These are phyloP conservation scores for Trypanosoma rangeli DNA, from an alignment of 208 protist genomes.

Conservation along the genomic window DNA sequence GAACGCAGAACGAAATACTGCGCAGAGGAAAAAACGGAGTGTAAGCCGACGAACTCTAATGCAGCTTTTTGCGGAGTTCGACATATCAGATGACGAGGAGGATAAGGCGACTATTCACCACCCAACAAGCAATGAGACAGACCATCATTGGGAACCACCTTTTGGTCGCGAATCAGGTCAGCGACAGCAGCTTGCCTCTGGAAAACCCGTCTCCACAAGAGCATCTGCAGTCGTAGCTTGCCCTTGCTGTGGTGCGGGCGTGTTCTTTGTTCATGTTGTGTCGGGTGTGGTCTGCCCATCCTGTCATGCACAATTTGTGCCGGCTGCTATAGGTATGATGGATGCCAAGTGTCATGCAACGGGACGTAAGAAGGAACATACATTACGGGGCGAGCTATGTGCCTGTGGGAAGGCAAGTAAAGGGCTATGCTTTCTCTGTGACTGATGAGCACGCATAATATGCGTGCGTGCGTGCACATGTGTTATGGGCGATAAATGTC, in stretches of 20 bases:
- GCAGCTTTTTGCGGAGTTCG: slow-evolving; percentile 27
- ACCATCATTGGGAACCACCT: background rate
- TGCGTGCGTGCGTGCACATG: background rate
- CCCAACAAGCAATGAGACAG: background rate
- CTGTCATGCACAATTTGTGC: slow-evolving; percentile 26
- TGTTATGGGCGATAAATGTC: slow-evolving; percentile 1
- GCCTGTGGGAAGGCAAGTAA: slow-evolving; percentile 52
- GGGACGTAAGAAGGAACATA: background rate
- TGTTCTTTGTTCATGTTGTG: slow-evolving; percentile 19
- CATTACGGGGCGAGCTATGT: slow-evolving; percentile 22
- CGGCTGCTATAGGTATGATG: slow-evolving; percentile 23
- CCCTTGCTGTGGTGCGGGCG: slow-evolving; percentile 23
- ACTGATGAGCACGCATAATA: slow-evolving; percentile 27
- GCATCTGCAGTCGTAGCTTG: slow-evolving; percentile 10
- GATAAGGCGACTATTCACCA: slow-evolving; percentile 7
- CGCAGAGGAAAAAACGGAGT: slow-evolving; percentile 1
- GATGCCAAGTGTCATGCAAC: slow-evolving; percentile 6
- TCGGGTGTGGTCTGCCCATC: slow-evolving; percentile 21
- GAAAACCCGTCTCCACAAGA: background rate
- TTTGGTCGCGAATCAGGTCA: background rate
- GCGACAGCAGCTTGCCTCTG: slow-evolving; percentile 1
- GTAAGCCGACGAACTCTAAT: slow-evolving; percentile 10
- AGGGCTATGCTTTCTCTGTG: slow-evolving; percentile 74
- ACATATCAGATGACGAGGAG: slow-evolving; percentile 29
- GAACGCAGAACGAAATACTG: background rate